Conservation (phyloP, 2,329 filamentous ascomycete species). For the Fusarium caatingaense region DNA sequence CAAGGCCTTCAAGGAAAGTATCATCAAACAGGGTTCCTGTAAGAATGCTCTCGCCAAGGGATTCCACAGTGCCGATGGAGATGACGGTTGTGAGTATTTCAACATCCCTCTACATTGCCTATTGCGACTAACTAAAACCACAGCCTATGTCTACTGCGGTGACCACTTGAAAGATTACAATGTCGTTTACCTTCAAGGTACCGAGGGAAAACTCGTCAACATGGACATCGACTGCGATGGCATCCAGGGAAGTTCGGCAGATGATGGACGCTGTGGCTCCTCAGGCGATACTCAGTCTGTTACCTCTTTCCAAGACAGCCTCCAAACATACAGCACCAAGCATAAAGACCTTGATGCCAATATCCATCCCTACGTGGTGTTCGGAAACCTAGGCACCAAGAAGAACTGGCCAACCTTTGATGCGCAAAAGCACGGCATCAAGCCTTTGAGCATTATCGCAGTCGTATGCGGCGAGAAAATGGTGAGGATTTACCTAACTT, state of each 20-base stretch:
- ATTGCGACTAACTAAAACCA: background rate
- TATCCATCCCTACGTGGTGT: slow-evolving; percentile 64
- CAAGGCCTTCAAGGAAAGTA: slow-evolving; percentile 54
- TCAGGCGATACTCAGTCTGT: slow-evolving; percentile 58
- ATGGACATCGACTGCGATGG: slow-evolving; percentile 72
- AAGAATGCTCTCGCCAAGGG: slow-evolving; percentile 53
- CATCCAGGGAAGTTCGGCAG: slow-evolving; percentile 53
- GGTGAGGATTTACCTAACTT: slow-evolving; percentile 40
- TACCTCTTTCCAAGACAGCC: slow-evolving; percentile 59
- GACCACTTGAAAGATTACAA: slow-evolving; percentile 55
- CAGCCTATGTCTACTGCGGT: slow-evolving; percentile 59
- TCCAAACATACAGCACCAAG: slow-evolving; percentile 53
- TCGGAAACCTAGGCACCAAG: slow-evolving; percentile 59
- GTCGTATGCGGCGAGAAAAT: slow-evolving; percentile 64
- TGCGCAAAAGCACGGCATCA: slow-evolving; percentile 56
- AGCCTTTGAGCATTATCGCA: slow-evolving; percentile 65
- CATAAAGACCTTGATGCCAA: slow-evolving; percentile 61
- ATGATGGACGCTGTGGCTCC: slow-evolving; percentile 59
- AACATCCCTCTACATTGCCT: too few relatives aligned
- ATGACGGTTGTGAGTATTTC: slow-evolving; percentile 50
- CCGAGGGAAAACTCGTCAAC: slow-evolving; percentile 57
- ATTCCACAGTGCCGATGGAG: slow-evolving; percentile 55
- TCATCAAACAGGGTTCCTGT: slow-evolving; percentile 54
- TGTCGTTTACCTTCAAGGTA: slow-evolving; percentile 62
- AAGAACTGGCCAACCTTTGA: slow-evolving; percentile 53